These are phyloP conservation scores for Pulveroboletus sp. DNA, from an alignment of 1,284 basidiomycete genomes.

Conservation along the genomic window DNA sequence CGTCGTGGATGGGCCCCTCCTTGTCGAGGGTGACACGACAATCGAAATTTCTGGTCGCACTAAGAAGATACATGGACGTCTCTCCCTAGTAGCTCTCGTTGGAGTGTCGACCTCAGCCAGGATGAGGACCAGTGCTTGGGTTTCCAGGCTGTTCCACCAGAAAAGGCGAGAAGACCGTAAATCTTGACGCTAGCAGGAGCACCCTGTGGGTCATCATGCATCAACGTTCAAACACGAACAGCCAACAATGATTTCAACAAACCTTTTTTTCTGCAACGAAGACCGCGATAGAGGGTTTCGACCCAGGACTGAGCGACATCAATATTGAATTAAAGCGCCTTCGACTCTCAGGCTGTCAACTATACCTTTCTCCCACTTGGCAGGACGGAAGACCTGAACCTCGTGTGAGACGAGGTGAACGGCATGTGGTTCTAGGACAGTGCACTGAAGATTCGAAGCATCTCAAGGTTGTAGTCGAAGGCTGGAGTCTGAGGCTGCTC, in stretches of 20 bases:
- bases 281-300: slow-evolving; percentile 82
- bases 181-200: slow-evolving; percentile 90
- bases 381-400: slow-evolving; percentile 84
- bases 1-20: slow-evolving; percentile 97
- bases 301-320: slow-evolving; percentile 76
- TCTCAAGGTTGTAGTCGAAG: too few species aligned
- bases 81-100: slow-evolving; percentile 99
- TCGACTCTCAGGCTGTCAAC: slow-evolving; percentile 82
- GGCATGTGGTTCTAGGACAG: slow-evolving; percentile 86
- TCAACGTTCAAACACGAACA: background rate
- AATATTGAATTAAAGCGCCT: slow-evolving; percentile 54
- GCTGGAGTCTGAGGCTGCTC: too few species aligned
- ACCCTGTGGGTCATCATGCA: slow-evolving; percentile 46
- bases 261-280: slow-evolving; percentile 95
- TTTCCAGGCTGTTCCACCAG: slow-evolving; percentile 81
- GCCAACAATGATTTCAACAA: background rate
- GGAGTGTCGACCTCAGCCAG: slow-evolving; percentile 94
- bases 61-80: slow-evolving; percentile 91
- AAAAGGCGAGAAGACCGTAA: slow-evolving; percentile 69
- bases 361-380: slow-evolving; percentile 75
- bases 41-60: slow-evolving; percentile 92
- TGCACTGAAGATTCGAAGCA: slow-evolving; percentile 78
- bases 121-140: slow-evolving; percentile 84
- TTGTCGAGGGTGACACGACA: slow-evolving; percentile 92
- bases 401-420: slow-evolving; percentile 82